Conservation (phyloP, 2,329 filamentous ascomycete genomes). For the Trematosphaeria pertusa region DNA sequence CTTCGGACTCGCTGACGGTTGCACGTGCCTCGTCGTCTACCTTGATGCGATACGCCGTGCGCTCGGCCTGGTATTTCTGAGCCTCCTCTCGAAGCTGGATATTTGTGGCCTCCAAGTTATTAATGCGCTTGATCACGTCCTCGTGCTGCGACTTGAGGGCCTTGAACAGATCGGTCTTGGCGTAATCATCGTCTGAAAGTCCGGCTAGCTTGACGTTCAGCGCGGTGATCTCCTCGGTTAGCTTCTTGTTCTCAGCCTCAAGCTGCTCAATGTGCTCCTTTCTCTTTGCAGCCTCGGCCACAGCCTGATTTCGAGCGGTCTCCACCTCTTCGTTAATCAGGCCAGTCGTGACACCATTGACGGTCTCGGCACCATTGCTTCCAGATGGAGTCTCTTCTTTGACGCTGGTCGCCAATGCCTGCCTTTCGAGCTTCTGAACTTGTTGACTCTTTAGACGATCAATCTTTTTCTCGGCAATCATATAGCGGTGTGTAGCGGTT, state of each 20-base stretch:
- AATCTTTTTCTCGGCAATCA: conserved; percentile 93
- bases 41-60: conserved; percentile 80
- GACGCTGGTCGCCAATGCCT: conserved; percentile 60
- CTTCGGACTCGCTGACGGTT: conserved; percentile 78
- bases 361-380: conserved; percentile 58
- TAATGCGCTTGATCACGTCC: conserved; percentile 89
- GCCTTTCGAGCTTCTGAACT: conserved; percentile 89
- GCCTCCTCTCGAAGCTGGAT: conserved; percentile 83
- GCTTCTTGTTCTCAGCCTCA: conserved; percentile 76
- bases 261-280: conserved; percentile 87
- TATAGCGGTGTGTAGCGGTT: conserved; percentile 85
- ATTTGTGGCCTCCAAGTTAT: conserved; percentile 89
- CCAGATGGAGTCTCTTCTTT: conserved; percentile 52
- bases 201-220: conserved; percentile 72
- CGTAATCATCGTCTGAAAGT: conserved; percentile 90
- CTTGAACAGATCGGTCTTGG: conserved; percentile 92
- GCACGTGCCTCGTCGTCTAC: conserved; percentile 81
- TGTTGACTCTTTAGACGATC: conserved; percentile 88
- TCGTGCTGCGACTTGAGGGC: conserved; percentile 88
- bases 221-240: conserved; percentile 79
- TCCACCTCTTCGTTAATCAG: conserved; percentile 71
- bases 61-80: conserved; percentile 82
- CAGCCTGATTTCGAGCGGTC: conserved; percentile 76
- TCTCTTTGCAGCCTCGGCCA: conserved; percentile 78
- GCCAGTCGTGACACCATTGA: conserved; percentile 66